Base-by-base conservation (phyloP, 176 grass and related monocot species). In the Oryza glumipatula region DNA sequence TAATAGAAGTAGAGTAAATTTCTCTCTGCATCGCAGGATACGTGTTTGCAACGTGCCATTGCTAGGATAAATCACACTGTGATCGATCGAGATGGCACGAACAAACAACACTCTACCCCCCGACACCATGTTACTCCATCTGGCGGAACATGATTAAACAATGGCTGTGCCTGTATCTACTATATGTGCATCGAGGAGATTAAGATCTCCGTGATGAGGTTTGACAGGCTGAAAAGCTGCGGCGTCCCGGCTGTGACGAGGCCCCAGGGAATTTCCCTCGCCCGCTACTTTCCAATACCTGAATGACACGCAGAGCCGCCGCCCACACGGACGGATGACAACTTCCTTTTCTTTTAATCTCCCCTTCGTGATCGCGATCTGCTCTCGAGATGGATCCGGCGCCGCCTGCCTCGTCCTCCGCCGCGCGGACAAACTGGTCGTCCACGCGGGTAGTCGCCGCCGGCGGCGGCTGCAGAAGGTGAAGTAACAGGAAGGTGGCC, bases 211-310 rank as follows among this genome's bases (percentile, higher is more conserved):
- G 22, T 41, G 39, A 41, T 86, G 78, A 73, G 70, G 36, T 72
- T 45, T 73, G 23, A 78, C 67, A 66, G 68, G 32, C 74, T 74
- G 16, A 80, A 80, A 80, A 51, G 84, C 68, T 2, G 58, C 56
- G 54, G 61, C 30, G 16, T 6, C 13, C 32, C 39, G 19, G 82
- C 13, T 77, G 77, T 16, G 39, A 14, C 14, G 30, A 72, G 80
- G 56, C 14, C 70, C 70, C 65, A 70, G 78, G 64, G 88, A 85
- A 89, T 84, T 71, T 76, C 10, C 63, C 21, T 76, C 41, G 70
- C 38, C 51, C 51, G 80, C 64, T 70, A 6, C 38, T 74, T 87
- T 80, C 45, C 67, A 67, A 60, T 74, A 43, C 56, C 56, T 66
- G 54, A 17, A 11, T 8, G 67, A 33, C n/a, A 9, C 39, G 8